Base-by-base conservation (phyloP, 2,329 filamentous ascomycete species). In the Myriangium duriaei region DNA sequence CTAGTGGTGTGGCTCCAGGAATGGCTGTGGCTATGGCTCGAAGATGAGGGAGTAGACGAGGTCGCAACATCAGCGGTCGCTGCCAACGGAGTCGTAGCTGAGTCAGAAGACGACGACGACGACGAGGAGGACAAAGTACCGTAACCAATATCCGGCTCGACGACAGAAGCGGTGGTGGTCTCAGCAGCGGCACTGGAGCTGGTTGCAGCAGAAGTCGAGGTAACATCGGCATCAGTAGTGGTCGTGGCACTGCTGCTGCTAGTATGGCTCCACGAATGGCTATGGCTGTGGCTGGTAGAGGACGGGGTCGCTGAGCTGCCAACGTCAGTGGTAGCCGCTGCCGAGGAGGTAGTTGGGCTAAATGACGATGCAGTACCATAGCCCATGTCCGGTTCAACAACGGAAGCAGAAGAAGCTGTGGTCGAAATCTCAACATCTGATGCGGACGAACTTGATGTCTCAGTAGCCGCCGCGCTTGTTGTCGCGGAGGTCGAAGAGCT, bases 231-330 rank as follows among this genome's bases (percentile, higher is more conserved):
- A 56, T 57, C 40, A 60, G 66, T 34, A 64, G 61, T 67, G 24
- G n/a, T n/a, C n/a, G n/a, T n/a, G n/a, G n/a, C n/a, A n/a, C n/a
- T n/a, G 40, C 72, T 31, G 71, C 74, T 58, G 76, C 76, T 58
- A 74, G 83, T 59, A 57, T 85, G 3, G 79, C 83, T 57, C 68
- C 72, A 42, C 81, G 80, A 60, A 74, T 79, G 51, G 76, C 73
- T 60, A 79, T 86, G 58, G 68, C 56, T 81, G 7, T 7, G n/a
- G n/a, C 7, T 7, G 7, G 21, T 7, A 26, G 21, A 26, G 7
- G 21, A 7, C n/a, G 21, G 7, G 7, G 21, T 26, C 21, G 21
- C 7, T 26, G 21, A 26, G n/a, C 7, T 7, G n/a, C 7, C n/a
- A 26, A n/a, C n/a, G 7, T 7, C n/a, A n/a, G 21, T n/a, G n/a